A percentile compares a stretch with the other conserved stretches of the same genome.
Conservation (phyloP, 108 stramenopile species). For the Skeletonema costatum region DNA sequence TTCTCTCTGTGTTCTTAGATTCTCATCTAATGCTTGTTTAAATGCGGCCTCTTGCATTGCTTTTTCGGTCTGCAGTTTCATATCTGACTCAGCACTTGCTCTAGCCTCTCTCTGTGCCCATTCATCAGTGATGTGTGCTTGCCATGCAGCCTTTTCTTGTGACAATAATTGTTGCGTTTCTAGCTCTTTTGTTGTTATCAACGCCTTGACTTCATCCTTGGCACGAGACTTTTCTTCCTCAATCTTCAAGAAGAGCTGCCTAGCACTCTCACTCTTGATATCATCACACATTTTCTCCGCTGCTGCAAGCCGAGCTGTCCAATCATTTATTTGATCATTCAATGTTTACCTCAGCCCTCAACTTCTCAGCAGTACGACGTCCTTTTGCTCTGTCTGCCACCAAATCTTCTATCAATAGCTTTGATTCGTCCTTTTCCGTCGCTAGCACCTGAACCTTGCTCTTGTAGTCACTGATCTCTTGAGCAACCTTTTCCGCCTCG, state of each 20-base stretch:
- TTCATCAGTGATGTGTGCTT: slow-evolving; percentile 15
- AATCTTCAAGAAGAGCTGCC: slow-evolving; percentile 38
- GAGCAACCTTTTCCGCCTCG: slow-evolving; percentile 27
- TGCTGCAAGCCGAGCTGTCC: slow-evolving; percentile 45
- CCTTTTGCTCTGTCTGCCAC: slow-evolving; percentile 55
- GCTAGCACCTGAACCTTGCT: slow-evolving; percentile 35
- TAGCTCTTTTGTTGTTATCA: slow-evolving; percentile 20
- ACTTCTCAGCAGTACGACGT: slow-evolving; percentile 55
- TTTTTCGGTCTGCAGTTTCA: not conserved
- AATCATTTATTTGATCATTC: slow-evolving; percentile 42
- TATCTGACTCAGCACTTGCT: not conserved
- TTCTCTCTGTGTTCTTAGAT: slow-evolving; percentile 6
- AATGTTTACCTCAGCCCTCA: slow-evolving; percentile 47
- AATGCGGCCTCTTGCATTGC: slow-evolving; percentile 5
- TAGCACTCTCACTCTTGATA: slow-evolving; percentile 37
- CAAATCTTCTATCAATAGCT: slow-evolving; percentile 67
- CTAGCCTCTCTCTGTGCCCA: slow-evolving; percentile 13
- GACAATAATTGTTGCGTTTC: slow-evolving; percentile 19
- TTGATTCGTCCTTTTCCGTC: slow-evolving; percentile 64
- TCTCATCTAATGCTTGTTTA: slow-evolving; percentile 28
- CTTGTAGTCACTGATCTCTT: slow-evolving; percentile 45
- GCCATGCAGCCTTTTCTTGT: slow-evolving; percentile 25
- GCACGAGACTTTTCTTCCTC: slow-evolving; percentile 30
- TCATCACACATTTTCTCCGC: slow-evolving; percentile 34
- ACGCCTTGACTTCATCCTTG: slow-evolving; percentile 22